These are phyloP conservation scores for Pseudogymnoascus sp. DNA, from an alignment of 2,329 filamentous ascomycete genomes.

Conservation along the genomic window DNA sequence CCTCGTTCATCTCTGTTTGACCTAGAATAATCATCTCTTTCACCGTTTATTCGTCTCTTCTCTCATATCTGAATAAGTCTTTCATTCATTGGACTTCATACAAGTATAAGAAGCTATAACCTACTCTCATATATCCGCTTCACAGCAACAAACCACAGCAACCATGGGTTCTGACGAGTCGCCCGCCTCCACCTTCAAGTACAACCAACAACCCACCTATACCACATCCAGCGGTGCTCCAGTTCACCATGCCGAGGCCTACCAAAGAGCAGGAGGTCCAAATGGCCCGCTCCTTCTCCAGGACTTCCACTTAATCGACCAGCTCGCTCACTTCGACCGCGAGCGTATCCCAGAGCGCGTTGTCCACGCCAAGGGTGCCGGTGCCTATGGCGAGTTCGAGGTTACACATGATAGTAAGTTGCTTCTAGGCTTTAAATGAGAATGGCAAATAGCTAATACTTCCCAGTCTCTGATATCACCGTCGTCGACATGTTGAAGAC, in stretches of 20 bases:
- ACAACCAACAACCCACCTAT: constrained; percentile 53
- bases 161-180: constrained; percentile 41
- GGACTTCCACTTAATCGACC: constrained; percentile 60
- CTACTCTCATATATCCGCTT: constrained; percentile 2
- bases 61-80: background rate
- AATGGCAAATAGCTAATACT: constrained; percentile 55
- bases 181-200: constrained; percentile 43
- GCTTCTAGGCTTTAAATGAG: constrained; percentile 39
- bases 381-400: constrained; percentile 25
- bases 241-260: constrained; percentile 46
- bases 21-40: background rate
- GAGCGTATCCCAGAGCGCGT: constrained; percentile 48
- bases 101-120: background rate
- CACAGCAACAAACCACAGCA: constrained; percentile 15
- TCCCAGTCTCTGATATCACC: constrained; percentile 38
- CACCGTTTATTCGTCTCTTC: background rate
- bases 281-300: constrained; percentile 57
- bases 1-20: background rate
- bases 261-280: constrained; percentile 46
- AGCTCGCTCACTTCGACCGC: constrained; percentile 50
- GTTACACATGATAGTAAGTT: constrained; percentile 27
- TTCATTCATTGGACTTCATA: background rate
- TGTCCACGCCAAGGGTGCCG: constrained; percentile 56
- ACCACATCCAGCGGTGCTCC: constrained; percentile 56
- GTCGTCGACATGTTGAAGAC: constrained; percentile 42